phyloP scores from a whole-genome alignment of 2,329 filamentous ascomycete species.

The Cladophialophora psammophila region DNA sequence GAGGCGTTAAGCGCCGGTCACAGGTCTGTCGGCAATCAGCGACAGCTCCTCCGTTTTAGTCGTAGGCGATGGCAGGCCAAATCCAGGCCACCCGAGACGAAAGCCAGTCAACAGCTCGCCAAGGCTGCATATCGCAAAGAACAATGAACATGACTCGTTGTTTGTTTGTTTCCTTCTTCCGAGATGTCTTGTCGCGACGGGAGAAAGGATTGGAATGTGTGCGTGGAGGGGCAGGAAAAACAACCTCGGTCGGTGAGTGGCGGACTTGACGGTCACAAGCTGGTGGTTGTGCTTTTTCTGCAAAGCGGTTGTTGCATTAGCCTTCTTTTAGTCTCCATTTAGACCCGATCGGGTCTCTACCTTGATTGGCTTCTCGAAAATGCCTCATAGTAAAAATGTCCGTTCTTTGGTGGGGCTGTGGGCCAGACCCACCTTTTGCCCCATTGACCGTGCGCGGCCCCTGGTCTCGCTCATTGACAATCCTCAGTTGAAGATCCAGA shows the following conservation, averaged over 20 bases:
- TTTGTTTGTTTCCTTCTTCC: background rate
- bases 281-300: background rate
- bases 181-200: background rate
- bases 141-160: background rate
- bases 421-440: slow-evolving; percentile 14
- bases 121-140: slow-evolving; percentile 1
- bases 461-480: slow-evolving; percentile 5
- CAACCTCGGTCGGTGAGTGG: slow-evolving; percentile 18
- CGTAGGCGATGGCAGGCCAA: background rate
- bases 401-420: slow-evolving; percentile 11
- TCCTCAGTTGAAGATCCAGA: slow-evolving; percentile 15
- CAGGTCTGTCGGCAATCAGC: background rate
- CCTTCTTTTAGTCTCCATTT: slow-evolving; percentile 11
- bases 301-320: slow-evolving; percentile 33
- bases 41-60: background rate
- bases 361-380: slow-evolving; percentile 36
- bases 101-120: background rate
- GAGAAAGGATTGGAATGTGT: slow-evolving; percentile 1
- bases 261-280: slow-evolving; percentile 11
- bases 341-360: background rate
- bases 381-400: slow-evolving; percentile 36
- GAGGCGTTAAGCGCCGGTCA: background rate
- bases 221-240: slow-evolving; percentile 10
- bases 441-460: slow-evolving; percentile 10
- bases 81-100: background rate